Evolutionary conservation across 2,329 filamentous ascomycete genomes (phyloP).

Genomic region (Penicillium carneum): DNA sequence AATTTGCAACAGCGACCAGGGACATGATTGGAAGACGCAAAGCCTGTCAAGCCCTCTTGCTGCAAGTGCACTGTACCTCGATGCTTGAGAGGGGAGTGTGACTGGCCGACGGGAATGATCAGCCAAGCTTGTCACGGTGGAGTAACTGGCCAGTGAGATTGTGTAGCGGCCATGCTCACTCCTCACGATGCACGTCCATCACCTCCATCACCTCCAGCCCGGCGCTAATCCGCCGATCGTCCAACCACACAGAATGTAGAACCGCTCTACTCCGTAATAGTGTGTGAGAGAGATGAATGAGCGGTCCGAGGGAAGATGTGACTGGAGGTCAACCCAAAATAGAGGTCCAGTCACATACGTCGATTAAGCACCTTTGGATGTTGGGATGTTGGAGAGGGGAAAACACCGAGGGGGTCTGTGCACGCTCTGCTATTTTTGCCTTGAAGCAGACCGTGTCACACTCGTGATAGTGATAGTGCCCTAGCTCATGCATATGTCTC

Average conservation of each 20-base stretch:
- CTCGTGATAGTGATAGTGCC: constrained; percentile 8
- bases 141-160: constrained; percentile 33
- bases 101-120: constrained; percentile 38
- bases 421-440: not conserved
- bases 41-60: constrained; percentile 19
- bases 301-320: constrained; percentile 7
- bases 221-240: constrained; percentile 43
- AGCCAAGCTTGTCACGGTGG: constrained; percentile 47
- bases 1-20: constrained; percentile 18
- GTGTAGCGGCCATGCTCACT: constrained; percentile 13
- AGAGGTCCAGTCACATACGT: constrained; percentile 14
- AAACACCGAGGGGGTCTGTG: constrained; percentile 5
- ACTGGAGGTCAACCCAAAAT: constrained; percentile 12
- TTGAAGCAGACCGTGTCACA: constrained; percentile 6
- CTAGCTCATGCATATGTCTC: constrained; percentile 7
- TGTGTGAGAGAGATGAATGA: constrained; percentile 11
- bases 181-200: constrained; percentile 33
- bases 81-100: constrained; percentile 24
- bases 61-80: constrained; percentile 29
- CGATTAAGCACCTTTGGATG: constrained; percentile 14
- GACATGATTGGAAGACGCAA: constrained; percentile 29
- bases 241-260: constrained; percentile 42
- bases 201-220: constrained; percentile 35
- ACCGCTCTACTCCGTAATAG: constrained; percentile 32
- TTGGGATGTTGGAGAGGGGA: not conserved